Percentiles rank a stretch among this genome's conserved stretches.
Evolutionary conservation across 345 rosid genomes (phyloP).

Genomic region (Clausena lansium): DNA sequence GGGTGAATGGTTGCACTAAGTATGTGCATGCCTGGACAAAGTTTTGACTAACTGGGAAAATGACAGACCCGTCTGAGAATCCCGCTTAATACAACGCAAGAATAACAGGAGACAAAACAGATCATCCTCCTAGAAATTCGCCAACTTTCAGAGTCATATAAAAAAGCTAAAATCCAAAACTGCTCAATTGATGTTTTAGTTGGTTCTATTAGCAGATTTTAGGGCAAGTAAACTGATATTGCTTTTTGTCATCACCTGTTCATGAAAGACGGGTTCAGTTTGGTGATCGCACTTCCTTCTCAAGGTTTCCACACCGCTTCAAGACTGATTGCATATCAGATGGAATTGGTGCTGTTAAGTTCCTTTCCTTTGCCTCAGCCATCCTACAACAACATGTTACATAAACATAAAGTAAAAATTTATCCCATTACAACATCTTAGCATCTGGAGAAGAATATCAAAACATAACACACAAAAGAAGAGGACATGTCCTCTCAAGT

Average conservation of each 20-base stretch:
- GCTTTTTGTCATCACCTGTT: slow-evolving; percentile 38
- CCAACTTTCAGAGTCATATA: no score
- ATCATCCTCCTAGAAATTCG: neutral
- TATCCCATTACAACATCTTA: neutral
- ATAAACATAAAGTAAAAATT: neutral
- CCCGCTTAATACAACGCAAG: neutral
- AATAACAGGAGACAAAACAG: neutral
- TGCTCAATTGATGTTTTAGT: neutral
- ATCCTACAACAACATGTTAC: slow-evolving; percentile 39
- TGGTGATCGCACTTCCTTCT: slow-evolving; percentile 81
- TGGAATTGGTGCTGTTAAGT: slow-evolving; percentile 46
- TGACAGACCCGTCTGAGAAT: neutral
- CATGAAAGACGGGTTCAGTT: slow-evolving; percentile 74
- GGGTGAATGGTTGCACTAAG: no score
- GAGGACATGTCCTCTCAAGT: neutral
- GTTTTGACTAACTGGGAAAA: neutral
- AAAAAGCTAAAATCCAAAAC: neutral
- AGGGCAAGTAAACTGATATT: neutral
- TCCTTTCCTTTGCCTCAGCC: slow-evolving; percentile 81
- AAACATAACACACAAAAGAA: neutral
- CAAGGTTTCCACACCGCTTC: slow-evolving; percentile 63
- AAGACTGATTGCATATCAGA: slow-evolving; percentile 57
- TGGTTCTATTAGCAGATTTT: neutral
- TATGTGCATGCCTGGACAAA: neutral
- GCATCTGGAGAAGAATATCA: neutral